Base-by-base conservation (phyloP, 2,329 filamentous ascomycete species). In the Trematosphaeria pertusa region DNA sequence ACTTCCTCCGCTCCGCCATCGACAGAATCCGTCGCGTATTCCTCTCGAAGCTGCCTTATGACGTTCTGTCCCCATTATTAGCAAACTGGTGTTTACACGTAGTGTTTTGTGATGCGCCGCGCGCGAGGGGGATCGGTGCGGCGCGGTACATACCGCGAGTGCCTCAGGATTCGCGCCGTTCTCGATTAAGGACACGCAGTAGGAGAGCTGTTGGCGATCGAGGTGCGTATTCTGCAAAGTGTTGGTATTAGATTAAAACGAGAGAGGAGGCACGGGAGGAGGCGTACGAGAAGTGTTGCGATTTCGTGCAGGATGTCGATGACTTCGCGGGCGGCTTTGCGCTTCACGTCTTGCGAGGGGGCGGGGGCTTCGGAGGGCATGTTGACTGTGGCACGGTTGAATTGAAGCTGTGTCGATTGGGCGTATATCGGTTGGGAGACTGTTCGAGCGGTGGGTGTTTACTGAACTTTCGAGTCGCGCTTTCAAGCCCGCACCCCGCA, bases 91-190 rank as follows among this genome's bases (percentile, higher is more conserved):
- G 33, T n/a, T 35, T 19, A 15, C 5, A 30, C 19, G 21, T 14
- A 11, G 26, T 4, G 12, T 37, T 41, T n/a, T 37, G 44, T 15
- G 38, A 38, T 38, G 52, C 38, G 50, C 48, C 49, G 45, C 37
- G 46, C 43, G 19, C 31, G 32, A 30, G 32, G 22, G 20, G 33
- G n/a, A 28, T 7, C 10, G 17, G n/a, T 37, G 14, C 21, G 18
- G 14, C n/a, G 36, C 26, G 22, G 30, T 52, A 77, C 90, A 67
- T 81, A 97, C 94, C 18, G 93, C 92, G 22, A 99, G 78, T 1
- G 93, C 94, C 71, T 97, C 93, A 0, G 94, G 94, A 67, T 96
- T 96, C 21, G 97, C 91, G 11, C 94, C 94, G 67, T 96, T 96
- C 74, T 99, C 94, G 61, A 99, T 95, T 72, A 99, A 83, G 43